A percentile compares a stretch with the other conserved stretches of the same genome.
Evolutionary conservation across 2,329 filamentous ascomycete species (phyloP).

Genomic region (Colletotrichum neosansevieriae): DNA sequence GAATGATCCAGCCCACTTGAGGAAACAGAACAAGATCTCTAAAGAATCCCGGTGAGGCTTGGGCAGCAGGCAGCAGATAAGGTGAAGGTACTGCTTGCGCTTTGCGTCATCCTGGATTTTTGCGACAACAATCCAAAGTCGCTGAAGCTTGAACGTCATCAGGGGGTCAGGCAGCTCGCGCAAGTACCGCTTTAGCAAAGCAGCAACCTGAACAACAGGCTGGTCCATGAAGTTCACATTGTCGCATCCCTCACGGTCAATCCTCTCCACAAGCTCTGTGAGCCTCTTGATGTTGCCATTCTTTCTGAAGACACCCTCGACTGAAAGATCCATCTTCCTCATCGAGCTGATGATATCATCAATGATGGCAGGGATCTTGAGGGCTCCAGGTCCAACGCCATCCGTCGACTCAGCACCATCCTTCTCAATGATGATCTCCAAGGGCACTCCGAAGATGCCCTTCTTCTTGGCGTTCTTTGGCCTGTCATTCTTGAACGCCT

Average conservation of each 20-base stretch:
- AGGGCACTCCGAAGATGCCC: slow-evolving; percentile 89
- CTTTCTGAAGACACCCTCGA: slow-evolving; percentile 98
- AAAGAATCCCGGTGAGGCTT: slow-evolving; percentile 94
- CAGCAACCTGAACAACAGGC: slow-evolving; percentile 92
- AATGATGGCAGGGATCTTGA: slow-evolving; percentile 93
- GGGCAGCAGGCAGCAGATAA: slow-evolving; percentile 91
- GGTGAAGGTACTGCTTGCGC: slow-evolving; percentile 85
- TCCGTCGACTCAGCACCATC: slow-evolving; percentile 98
- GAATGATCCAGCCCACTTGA: slow-evolving; percentile 98
- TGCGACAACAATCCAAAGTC: slow-evolving; percentile 89
- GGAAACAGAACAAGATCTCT: slow-evolving; percentile 94
- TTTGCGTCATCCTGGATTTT: slow-evolving; percentile 87
- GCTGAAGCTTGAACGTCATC: slow-evolving; percentile 94
- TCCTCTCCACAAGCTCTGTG: slow-evolving; percentile 84
- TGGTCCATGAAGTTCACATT: slow-evolving; percentile 88
- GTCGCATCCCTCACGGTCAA: slow-evolving; percentile 88
- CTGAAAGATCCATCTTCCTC: slow-evolving; percentile 98
- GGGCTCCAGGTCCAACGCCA: slow-evolving; percentile 89
- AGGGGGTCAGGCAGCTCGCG: slow-evolving; percentile 94
- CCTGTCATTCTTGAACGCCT: slow-evolving; percentile 91
- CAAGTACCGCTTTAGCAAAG: slow-evolving; percentile 93
- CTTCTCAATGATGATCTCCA: slow-evolving; percentile 90
- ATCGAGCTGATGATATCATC: slow-evolving; percentile 95
- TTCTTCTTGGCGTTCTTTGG: slow-evolving; percentile 87
- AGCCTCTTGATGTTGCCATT: slow-evolving; percentile 98